Evolutionary conservation across 257 asterid genomes (phyloP), one percentile per base, ranked within the genome.

Genomic region (Penstemon davidsonii): DNA sequence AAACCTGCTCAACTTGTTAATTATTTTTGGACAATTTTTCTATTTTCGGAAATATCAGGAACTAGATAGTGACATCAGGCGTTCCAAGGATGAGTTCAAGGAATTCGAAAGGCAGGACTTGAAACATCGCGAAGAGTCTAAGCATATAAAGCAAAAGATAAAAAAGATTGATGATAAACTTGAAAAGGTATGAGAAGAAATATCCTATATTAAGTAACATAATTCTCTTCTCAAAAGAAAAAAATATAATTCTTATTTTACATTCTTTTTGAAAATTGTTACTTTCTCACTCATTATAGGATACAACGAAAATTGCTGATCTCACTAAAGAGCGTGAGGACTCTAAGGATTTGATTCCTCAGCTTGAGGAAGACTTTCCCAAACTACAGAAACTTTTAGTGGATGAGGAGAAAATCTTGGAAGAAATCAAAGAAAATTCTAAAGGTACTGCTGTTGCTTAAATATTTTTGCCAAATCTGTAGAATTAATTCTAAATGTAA

Each of bases 61-160:
- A 75, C 89, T 94, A 25, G 97, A 86, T 71, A 64, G 74, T 65
- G 80, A 57, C 36, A 81, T 91, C 70, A 75, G 91, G 80, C 69
- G 43, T 50, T 76, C 90, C 84, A 91, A 79, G 81, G 96, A 87
- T 7, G 90, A 91, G 64, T 86, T 94, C 75, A 88, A 91, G 89
- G 99, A 91, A 75, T 94, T 83, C 74, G 97, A 91, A 82, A 87
- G 99, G 83, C 96, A 87, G 80, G 97, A 94, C 73, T 76, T 88
- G 75, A 88, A 94, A 70, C 80, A 91, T 53, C 88, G 90, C 15
- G 96, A 88, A 75, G 96, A 91, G 77, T 77, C 82, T 69, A 88
- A 83, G 83, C 96, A 94, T 74, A 62, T 87, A 84, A 94, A 88
- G 77, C 88, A 87, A 80, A 94, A 87, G 89, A 85, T 91, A 8